Evolutionary conservation across 2,329 filamentous ascomycete genomes (phyloP).

Genomic region (Cladosporium sp.): DNA sequence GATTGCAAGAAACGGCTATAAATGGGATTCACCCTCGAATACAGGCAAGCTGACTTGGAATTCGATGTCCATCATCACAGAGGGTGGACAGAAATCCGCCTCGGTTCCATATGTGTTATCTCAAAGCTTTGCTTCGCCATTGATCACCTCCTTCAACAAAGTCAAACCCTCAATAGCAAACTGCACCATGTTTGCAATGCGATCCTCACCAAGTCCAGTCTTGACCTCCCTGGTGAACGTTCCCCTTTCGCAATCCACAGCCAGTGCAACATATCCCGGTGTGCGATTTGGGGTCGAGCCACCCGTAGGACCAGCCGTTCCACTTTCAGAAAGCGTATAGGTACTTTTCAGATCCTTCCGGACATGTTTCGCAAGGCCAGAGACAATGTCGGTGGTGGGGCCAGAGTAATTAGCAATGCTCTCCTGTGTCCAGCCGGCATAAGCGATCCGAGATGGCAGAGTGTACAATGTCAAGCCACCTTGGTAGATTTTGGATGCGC

Average conservation of each 20-base stretch:
- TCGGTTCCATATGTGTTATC: too few relatives aligned
- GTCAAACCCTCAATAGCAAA: slow-evolving; percentile 58
- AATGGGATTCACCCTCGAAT: too few relatives aligned
- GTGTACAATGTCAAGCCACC: slow-evolving; percentile 63
- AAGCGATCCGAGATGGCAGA: slow-evolving; percentile 53
- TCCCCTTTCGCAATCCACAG: slow-evolving; percentile 52
- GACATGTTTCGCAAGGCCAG: slow-evolving; percentile 53
- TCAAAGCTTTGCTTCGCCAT: slow-evolving; percentile 39
- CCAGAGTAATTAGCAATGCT: slow-evolving; percentile 53
- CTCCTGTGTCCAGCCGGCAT: slow-evolving; percentile 57
- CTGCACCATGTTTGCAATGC: slow-evolving; percentile 59
- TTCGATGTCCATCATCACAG: too few relatives aligned
- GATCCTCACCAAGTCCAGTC: slow-evolving; percentile 50
- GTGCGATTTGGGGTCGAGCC: slow-evolving; percentile 54
- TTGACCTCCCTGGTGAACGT: slow-evolving; percentile 53
- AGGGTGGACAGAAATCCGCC: too few relatives aligned
- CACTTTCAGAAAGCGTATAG: slow-evolving; percentile 57
- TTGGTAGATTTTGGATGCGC: slow-evolving; percentile 56
- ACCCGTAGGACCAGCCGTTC: slow-evolving; percentile 61
- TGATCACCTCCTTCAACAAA: slow-evolving; percentile 55
- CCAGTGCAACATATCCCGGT: slow-evolving; percentile 62
- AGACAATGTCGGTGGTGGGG: slow-evolving; percentile 56
- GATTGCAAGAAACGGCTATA: too few relatives aligned
- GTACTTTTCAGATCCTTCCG: slow-evolving; percentile 52
- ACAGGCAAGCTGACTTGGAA: too few relatives aligned